Base-by-base conservation (phyloP, 768 basidiomycete species). In the Boletus sp. region DNA sequence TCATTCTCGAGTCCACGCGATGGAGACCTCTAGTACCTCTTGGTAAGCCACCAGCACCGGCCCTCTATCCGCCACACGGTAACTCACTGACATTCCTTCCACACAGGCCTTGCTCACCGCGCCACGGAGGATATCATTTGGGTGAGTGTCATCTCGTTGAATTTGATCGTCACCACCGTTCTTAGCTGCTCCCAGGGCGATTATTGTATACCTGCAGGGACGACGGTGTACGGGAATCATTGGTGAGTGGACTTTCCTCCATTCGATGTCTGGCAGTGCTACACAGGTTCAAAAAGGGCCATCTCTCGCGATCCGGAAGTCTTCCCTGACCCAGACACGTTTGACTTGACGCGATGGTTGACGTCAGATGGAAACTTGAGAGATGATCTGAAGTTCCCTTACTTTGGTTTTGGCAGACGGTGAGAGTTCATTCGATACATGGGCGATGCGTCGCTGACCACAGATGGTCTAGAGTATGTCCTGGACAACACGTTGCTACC, bases 371-470 rank as follows among this genome's bases (percentile, higher is more conserved):
- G 58, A 29, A 42, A 42, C 12, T 28, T 83, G 10, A 73, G 75
- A 32, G 78, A 80, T 4, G 80, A 82, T 52, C 59, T 82, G 15
- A 79, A 76, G 58, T 69, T 75, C 6, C 81, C 75, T 58, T 65
- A 73, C n/a, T 84, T 83, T 57, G 82, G 83, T 1, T 83, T 82
- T 59, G 83, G 81, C 11, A 65, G 81, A 56, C 54, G 59, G 71
- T 69, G 41, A 52, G 55, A 45, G 48, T 57, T 55, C 10, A 32
- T 15, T 18, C 35, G 40, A 15, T 14, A 11, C 15, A 15, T 4
- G 2, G 6, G 40, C 4, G 11, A 9, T 44, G 45, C 40, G 17
- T 30, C 9, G 14, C n/a, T 61, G 20, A 67, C 33, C 11, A 15
- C 1, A 5, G 17, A 17, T 15, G 24, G 11, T 55, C 24, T 18